Evolutionary conservation across 805 yeast species (phyloP).

Genomic region (Ogataea trehalophila): DNA sequence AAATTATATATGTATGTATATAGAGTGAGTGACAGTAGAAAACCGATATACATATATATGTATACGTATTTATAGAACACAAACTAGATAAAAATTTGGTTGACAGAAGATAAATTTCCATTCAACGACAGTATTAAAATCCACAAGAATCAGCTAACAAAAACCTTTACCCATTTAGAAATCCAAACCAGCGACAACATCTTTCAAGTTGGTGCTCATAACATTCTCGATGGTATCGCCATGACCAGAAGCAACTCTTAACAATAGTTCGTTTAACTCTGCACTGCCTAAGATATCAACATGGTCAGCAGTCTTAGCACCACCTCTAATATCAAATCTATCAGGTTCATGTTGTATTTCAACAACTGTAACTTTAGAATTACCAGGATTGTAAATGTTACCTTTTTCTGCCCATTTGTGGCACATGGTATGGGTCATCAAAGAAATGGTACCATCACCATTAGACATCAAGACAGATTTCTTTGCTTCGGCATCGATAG

Average conservation of each 20-base stretch:
- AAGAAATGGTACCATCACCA: slow-evolving; percentile 94
- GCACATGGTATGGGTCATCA: slow-evolving; percentile 83
- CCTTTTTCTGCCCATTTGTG: slow-evolving; percentile 44
- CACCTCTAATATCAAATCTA: slow-evolving; percentile 90
- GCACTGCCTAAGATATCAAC: slow-evolving; percentile 95
- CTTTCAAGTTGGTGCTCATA: slow-evolving; percentile 51
- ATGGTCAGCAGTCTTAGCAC: slow-evolving; percentile 96
- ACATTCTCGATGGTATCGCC: slow-evolving; percentile 64
- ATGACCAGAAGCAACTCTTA: slow-evolving; percentile 76
- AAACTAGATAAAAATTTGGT: not conserved
- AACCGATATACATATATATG: too few relatives aligned
- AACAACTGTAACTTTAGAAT: slow-evolving; percentile 66
- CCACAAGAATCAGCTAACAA: not conserved
- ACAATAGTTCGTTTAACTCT: slow-evolving; percentile 79
- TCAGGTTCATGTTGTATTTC: slow-evolving; percentile 95
- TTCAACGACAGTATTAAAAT: not conserved
- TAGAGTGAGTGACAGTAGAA: too few relatives aligned
- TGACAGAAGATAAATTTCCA: not conserved
- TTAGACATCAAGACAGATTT: slow-evolving; percentile 78
- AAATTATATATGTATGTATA: too few relatives aligned
- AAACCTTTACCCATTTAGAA: slow-evolving; percentile 29
- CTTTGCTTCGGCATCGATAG: slow-evolving; percentile 62
- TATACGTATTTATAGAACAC: too few relatives aligned
- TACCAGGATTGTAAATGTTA: slow-evolving; percentile 76
- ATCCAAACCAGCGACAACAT: slow-evolving; percentile 56